Evolutionary conservation across 1,284 basidiomycete species (phyloP).

Genomic region (Ustilago shanxiensis): DNA sequence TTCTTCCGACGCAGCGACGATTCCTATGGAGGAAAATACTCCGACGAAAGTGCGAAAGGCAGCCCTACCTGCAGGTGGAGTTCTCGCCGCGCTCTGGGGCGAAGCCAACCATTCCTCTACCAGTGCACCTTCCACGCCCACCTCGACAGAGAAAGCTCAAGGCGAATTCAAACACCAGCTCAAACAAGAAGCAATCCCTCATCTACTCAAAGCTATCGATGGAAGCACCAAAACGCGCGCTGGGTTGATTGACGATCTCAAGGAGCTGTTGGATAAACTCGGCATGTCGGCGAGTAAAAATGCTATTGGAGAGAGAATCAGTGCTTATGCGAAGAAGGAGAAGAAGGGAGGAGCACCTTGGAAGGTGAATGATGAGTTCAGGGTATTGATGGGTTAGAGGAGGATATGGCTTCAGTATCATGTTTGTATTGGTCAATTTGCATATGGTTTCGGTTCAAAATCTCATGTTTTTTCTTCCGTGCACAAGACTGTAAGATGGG

Average conservation of each 20-base stretch:
- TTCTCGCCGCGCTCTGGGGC: slow-evolving; percentile 44
- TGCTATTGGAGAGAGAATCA: slow-evolving; percentile 53
- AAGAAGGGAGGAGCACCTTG: slow-evolving; percentile 53
- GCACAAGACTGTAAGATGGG: no score
- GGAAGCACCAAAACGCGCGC: slow-evolving; percentile 59
- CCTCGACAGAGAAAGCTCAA: background rate
- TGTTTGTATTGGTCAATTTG: background rate
- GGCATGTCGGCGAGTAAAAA: slow-evolving; percentile 56
- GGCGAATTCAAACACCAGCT: slow-evolving; percentile 35
- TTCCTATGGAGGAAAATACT: slow-evolving; percentile 9
- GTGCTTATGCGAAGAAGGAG: slow-evolving; percentile 53
- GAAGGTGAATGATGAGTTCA: slow-evolving; percentile 56
- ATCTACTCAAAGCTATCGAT: slow-evolving; percentile 49
- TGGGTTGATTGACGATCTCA: slow-evolving; percentile 59
- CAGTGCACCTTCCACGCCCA: background rate
- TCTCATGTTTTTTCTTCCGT: no score
- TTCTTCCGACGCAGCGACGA: slow-evolving; percentile 5
- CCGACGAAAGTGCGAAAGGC: slow-evolving; percentile 28
- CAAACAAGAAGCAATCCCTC: slow-evolving; percentile 47
- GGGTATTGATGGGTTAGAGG: slow-evolving; percentile 12
- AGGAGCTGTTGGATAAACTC: slow-evolving; percentile 53
- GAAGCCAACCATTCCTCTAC: slow-evolving; percentile 14
- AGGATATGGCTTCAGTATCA: background rate
- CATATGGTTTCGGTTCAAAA: slow-evolving; percentile 1
- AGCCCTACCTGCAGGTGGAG: slow-evolving; percentile 28